Percentiles rank a stretch among this genome's conserved stretches.
Conservation (phyloP, 106 monocot species). For the Amphibolis antarctica region DNA sequence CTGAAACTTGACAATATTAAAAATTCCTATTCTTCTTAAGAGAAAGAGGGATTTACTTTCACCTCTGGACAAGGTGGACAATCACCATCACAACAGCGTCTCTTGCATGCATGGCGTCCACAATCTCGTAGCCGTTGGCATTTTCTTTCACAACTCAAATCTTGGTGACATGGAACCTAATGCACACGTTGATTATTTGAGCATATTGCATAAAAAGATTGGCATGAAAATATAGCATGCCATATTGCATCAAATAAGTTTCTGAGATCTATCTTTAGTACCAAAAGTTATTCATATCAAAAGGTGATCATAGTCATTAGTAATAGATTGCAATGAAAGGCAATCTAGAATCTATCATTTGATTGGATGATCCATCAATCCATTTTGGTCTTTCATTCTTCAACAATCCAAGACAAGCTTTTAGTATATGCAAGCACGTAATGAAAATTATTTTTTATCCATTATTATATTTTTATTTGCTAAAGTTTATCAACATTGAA, state of each 20-base stretch:
- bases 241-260: background rate
- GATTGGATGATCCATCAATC: too few species aligned
- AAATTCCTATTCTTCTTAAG: background rate
- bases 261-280: too few species aligned
- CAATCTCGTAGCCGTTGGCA: conserved; percentile 65
- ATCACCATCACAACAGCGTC: conserved; percentile 77
- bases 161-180: conserved; percentile 95
- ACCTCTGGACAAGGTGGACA: conserved; percentile 93
- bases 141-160: conserved; percentile 88
- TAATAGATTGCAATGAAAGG: too few species aligned
- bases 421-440: too few species aligned
- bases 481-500: too few species aligned
- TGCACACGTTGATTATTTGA: background rate
- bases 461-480: too few species aligned
- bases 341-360: too few species aligned
- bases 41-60: background rate
- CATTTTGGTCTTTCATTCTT: too few species aligned
- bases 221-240: background rate
- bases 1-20: conserved; percentile 30
- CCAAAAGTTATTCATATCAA: too few species aligned
- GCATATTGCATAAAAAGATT: background rate
- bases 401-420: too few species aligned
- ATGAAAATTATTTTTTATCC: too few species aligned
- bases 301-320: too few species aligned
- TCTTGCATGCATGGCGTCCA: conserved; percentile 89